Percentiles rank a stretch among this genome's conserved stretches.
Conservation (phyloP, 78 protist species). For the Salpingoeca rosetta region DNA sequence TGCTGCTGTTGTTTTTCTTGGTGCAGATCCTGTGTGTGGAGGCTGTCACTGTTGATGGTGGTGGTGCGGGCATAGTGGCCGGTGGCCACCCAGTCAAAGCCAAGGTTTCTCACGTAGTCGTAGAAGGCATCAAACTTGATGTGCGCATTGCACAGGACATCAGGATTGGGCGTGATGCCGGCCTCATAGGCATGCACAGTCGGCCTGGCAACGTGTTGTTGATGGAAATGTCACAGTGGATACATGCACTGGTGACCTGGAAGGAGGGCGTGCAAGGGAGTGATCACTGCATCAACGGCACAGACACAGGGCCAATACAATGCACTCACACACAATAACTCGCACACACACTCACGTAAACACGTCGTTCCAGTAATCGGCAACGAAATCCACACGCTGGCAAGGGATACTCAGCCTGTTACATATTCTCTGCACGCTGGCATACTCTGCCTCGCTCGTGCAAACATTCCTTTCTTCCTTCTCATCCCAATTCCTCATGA, state of each 20-base stretch:
- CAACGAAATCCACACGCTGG: slow-evolving; percentile 14
- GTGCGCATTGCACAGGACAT: slow-evolving; percentile 30
- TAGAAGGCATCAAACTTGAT: slow-evolving; percentile 29
- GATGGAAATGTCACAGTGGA: background rate
- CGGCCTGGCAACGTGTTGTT: background rate
- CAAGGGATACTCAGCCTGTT: slow-evolving; percentile 17
- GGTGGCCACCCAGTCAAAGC: slow-evolving; percentile 14
- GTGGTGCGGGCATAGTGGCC: slow-evolving; percentile 23
- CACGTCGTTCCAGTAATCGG: slow-evolving; percentile 41
- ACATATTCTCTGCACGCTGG: slow-evolving; percentile 1
- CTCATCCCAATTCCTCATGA: slow-evolving; percentile 41
- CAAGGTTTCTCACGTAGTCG: background rate
- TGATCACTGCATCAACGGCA: too few species aligned
- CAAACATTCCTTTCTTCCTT: slow-evolving; percentile 12
- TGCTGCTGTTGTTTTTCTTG: too few species aligned
- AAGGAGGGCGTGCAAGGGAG: background rate
- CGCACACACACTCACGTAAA: background rate
- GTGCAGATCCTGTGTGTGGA: background rate
- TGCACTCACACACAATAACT: background rate
- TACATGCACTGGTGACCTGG: too few species aligned
- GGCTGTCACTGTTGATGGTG: too few species aligned
- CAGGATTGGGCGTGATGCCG: slow-evolving; percentile 42
- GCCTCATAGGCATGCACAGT: background rate
- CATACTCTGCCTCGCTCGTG: slow-evolving; percentile 5
- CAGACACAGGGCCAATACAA: too few species aligned